Base-by-base conservation (phyloP, 345 rosid genomes). In the Linum usitatissimum region DNA sequence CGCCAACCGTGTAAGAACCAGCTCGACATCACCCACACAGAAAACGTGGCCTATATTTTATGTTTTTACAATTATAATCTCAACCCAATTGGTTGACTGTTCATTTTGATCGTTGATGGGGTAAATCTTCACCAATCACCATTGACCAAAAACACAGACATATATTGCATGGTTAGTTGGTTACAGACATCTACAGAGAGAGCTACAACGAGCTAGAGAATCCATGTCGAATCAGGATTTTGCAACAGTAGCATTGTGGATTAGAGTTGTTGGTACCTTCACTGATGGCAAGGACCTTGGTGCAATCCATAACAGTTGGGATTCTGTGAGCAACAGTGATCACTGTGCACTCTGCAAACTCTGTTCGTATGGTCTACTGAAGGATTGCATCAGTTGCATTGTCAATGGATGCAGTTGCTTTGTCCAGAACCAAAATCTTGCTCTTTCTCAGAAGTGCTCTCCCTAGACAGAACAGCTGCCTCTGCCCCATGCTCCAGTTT, bases 401-500 rank as follows among this genome's bases (percentile, higher is more conserved):
- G 60, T 57, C 60, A 19, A 57, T 57, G 10, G 60, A 57, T 19
- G 60, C 60, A 5, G 60, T 57, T 23, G 60, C 60, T 23, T 57
- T 36, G 14, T 57, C 60, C 0, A 57, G 60, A 6, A 57, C 60
- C 31, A 57, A 57, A 0, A 57, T 23, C 60, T 57, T 57, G 60
- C 60, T 57, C 7, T 14, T 6, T 14, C 21, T 57, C 34, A 57
- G 15, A 13, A 57, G 9, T 57, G 36, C 60, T 19, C 60, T 21
- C 17, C 60, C 60, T 2, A 57, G 31, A 57, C 60, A 57, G 31
- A 57, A 57, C 15, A 57, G 15, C 60, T 57, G 60, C 60, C 60
- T 18, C 31, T 57, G 60, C 34, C 60, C 60, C 60, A 57, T 57
- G 60, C 60, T 57, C 60, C 60, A 57, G 60, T 57, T 57, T 18